phyloP scores from a whole-genome alignment of 2,329 filamentous ascomycete genomes.

The Botryotinia narcissicola region DNA sequence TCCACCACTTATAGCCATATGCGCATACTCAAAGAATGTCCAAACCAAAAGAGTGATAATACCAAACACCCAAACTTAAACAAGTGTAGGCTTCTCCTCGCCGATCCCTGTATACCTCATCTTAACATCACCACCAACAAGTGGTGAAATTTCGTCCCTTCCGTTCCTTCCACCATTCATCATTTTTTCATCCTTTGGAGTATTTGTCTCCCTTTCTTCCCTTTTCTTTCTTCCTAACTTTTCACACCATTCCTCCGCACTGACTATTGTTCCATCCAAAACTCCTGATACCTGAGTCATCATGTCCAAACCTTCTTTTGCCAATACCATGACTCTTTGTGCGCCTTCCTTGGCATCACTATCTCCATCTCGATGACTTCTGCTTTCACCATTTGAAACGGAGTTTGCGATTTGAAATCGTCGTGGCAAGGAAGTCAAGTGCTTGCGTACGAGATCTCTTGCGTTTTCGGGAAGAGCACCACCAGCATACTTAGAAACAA shows the following conservation, averaged over 20 bases:
- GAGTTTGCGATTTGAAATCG: conserved; percentile 74
- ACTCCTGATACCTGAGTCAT: conserved; percentile 87
- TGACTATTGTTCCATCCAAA: conserved; percentile 83
- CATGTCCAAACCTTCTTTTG: conserved; percentile 90
- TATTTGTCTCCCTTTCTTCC: conserved; percentile 31
- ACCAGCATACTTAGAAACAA: conserved; percentile 87
- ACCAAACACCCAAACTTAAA: neutral
- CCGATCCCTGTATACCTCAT: neutral
- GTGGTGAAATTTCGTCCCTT: neutral
- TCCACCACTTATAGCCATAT: neutral
- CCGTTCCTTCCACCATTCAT: neutral
- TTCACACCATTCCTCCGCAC: conserved; percentile 89
- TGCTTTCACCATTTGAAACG: conserved; percentile 41
- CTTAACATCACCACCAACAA: neutral
- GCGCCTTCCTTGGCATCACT: conserved; percentile 56
- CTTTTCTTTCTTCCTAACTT: conserved; percentile 55
- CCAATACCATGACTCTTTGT: conserved; percentile 78
- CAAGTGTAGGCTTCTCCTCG: neutral
- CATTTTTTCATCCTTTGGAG: neutral
- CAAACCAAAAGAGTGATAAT: neutral
- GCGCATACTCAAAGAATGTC: neutral
- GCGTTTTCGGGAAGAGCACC: conserved; percentile 89
- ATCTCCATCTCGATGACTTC: conserved; percentile 36
- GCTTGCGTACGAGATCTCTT: conserved; percentile 73
- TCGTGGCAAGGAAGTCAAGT: conserved; percentile 80